phyloP scores from a whole-genome alignment of 257 asterid genomes.

The Ocimum tenuiflorum region DNA sequence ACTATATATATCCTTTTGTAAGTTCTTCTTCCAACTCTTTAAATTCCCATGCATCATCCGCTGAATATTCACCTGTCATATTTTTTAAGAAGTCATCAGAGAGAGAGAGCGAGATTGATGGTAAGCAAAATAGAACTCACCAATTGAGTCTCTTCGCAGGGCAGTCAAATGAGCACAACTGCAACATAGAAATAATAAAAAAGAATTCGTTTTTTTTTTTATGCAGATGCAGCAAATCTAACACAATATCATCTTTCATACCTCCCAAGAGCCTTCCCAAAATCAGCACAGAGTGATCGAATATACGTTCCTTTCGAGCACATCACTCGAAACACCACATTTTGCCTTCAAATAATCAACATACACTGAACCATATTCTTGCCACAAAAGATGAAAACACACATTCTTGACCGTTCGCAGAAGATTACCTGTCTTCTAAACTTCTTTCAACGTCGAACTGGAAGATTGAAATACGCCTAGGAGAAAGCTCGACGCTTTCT shows the following conservation, averaged over 20 bases:
- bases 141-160: slow-evolving; percentile 84
- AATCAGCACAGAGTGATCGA: slow-evolving; percentile 94
- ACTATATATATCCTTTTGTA: slow-evolving; percentile 61
- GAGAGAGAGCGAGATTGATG: background rate
- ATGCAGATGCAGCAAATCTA: too few species aligned
- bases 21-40: slow-evolving; percentile 75
- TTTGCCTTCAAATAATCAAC: slow-evolving; percentile 49
- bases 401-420: too few species aligned
- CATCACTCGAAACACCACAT: slow-evolving; percentile 77
- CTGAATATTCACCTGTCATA: slow-evolving; percentile 64
- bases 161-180: slow-evolving; percentile 97
- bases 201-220: too few species aligned
- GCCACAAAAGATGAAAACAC: too few species aligned
- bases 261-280: slow-evolving; percentile 90
- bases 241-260: slow-evolving; percentile 15
- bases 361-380: background rate
- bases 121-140: slow-evolving; percentile 25
- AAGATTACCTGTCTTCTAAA: slow-evolving; percentile 68
- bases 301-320: slow-evolving; percentile 97
- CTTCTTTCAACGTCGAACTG: slow-evolving; percentile 80
- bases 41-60: slow-evolving; percentile 95
- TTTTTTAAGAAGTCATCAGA: background rate
- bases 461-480: slow-evolving; percentile 73
- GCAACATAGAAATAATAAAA: slow-evolving; percentile 20
- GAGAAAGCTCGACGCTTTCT: slow-evolving; percentile 87